phyloP scores from a whole-genome alignment of 2,329 filamentous ascomycete genomes.

The Arthrobotrys iridis region DNA sequence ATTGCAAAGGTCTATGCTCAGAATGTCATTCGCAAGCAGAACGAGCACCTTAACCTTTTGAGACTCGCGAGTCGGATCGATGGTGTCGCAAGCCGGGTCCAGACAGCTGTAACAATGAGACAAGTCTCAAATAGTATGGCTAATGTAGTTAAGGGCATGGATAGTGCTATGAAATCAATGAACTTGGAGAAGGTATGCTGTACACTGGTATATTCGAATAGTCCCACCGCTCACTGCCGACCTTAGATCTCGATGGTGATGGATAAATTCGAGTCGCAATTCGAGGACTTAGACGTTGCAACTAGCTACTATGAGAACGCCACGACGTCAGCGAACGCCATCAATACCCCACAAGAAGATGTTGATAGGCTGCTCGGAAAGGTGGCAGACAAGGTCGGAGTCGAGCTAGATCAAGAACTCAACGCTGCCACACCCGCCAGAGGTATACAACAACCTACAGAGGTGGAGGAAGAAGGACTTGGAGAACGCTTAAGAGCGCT shows the following conservation, averaged over 20 bases:
- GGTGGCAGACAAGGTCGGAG: conserved; percentile 85
- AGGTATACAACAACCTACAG: conserved; percentile 73
- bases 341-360: conserved; percentile 80
- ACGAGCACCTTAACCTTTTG: conserved; percentile 71
- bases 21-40: conserved; percentile 72
- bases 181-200: conserved; percentile 69
- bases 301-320: conserved; percentile 81
- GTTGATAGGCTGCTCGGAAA: conserved; percentile 86
- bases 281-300: conserved; percentile 66
- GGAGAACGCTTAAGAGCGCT: conserved; percentile 69
- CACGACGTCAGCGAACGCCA: conserved; percentile 79
- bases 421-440: conserved; percentile 70
- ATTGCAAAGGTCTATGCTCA: conserved; percentile 73
- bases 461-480: conserved; percentile 81
- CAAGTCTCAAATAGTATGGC: conserved; percentile 71
- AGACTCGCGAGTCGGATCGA: conserved; percentile 70
- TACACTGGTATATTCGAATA: not conserved
- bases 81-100: conserved; percentile 70
- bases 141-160: conserved; percentile 72
- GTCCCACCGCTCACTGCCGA: not conserved
- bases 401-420: conserved; percentile 82
- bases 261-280: conserved; percentile 72
- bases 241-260: conserved; percentile 71
- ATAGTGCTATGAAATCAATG: conserved; percentile 72
- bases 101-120: conserved; percentile 72